These are phyloP conservation scores for Verticillium nubilum DNA, from an alignment of 2,329 filamentous ascomycete species.

Conservation along the genomic window DNA sequence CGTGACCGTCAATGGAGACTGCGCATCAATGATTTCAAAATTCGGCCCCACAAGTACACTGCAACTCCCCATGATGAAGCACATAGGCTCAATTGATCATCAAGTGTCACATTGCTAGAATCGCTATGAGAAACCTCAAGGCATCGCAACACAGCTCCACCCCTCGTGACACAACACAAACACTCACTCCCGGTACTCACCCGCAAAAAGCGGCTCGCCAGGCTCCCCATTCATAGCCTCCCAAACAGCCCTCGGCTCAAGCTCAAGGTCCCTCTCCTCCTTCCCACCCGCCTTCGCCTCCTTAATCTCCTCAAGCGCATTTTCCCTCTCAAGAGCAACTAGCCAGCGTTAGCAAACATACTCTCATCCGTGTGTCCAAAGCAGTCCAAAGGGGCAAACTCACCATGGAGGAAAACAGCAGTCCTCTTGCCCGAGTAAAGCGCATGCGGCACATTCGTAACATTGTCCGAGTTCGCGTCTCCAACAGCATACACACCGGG, in stretches of 20 bases:
- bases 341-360: background rate
- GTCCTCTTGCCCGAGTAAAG: slow-evolving; percentile 54
- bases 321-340: slow-evolving; percentile 32
- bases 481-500: slow-evolving; percentile 52
- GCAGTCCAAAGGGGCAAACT: no score
- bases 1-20: no score
- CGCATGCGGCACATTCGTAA: slow-evolving; percentile 56
- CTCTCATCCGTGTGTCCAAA: no score
- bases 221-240: slow-evolving; percentile 35
- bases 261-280: slow-evolving; percentile 20
- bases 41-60: no score
- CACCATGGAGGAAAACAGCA: slow-evolving; percentile 52
- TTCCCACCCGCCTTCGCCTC: slow-evolving; percentile 17
- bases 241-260: slow-evolving; percentile 38
- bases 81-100: no score
- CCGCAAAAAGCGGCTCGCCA: slow-evolving; percentile 39
- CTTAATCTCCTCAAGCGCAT: slow-evolving; percentile 26
- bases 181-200: slow-evolving; percentile 23
- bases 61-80: no score
- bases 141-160: background rate
- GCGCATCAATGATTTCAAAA: no score
- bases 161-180: background rate
- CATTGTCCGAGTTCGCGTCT: slow-evolving; percentile 54
- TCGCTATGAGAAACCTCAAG: background rate
- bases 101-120: no score